Evolutionary conservation across 2,329 filamentous ascomycete species (phyloP), one percentile per base, ranked within the genome.

Genomic region (Hymenoscyphus infarciens): DNA sequence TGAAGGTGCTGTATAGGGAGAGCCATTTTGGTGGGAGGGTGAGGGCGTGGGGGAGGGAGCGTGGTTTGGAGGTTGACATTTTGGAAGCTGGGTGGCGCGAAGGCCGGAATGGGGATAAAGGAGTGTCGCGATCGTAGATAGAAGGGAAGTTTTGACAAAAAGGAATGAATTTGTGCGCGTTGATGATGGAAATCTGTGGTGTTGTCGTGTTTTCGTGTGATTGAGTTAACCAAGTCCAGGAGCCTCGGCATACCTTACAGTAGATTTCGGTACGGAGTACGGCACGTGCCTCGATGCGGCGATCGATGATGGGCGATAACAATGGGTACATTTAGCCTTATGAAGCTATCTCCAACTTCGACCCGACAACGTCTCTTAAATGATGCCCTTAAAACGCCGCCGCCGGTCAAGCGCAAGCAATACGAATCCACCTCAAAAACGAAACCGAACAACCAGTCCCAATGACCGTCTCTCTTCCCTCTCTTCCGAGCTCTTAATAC

Each of bases 401-500:
- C 69, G 69, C 27, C 64, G 65, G 45, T 71, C 69, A 53, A 68
- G 62, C 49, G 49, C 57, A 3, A 61, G 35, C 38, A 61, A 60
- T 5, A 25, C 54, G 31, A 22, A 56, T 7, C 67, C 63, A 29
- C 19, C 53, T 22, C 33, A 59, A 2, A 73, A 72, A 58, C 64
- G 68, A 59, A 52, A 58, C 15, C 68, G 69, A 13, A 65, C 57
- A 16, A 60, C 27, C 35, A n/a, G 66, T 45, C 64, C 65, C 56
- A 67, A 74, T 62, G 90, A 96, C 76, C 80, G 81, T 56, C 75
- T 97, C 16, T 91, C 91, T 6, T 78, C 76, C 8, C 81, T 98
- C 59, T 96, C 92, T 66, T 91, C 97, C 75, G 95, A 99, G 76
- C 81, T 98, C 38, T 82, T 97, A 35, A 79, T 98, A 61, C 90